Evolutionary conservation across 129 eudicot genomes (phyloP), one percentile per base, ranked within the genome.

Genomic region (Escallonia rubra): DNA sequence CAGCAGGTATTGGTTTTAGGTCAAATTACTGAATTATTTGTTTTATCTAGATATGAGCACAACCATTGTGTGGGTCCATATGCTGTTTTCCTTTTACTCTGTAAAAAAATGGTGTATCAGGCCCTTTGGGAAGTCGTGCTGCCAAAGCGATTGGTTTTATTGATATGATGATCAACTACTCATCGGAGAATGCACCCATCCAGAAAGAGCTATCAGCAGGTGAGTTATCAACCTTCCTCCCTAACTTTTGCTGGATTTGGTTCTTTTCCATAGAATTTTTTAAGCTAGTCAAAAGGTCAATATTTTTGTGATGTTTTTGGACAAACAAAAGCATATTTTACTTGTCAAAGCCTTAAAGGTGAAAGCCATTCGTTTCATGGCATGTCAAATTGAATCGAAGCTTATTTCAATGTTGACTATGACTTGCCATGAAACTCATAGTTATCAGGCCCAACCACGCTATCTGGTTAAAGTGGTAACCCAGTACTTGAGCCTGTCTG

Each of bases 51-150:
- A 23, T 23, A 23, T 23, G 34, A 23, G 34, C 34, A 23, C 34
- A 23, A 23, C 34, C 34, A 23, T 23, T 23, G 34, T 23, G 34
- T 23, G 34, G 34, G 34, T 23, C 34, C 34, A 23, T 23, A 23
- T 23, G 34, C 34, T 23, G 34, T 23, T 23, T 23, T 23, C 34
- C 34, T 23, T 23, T 0, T 23, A 23, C 34, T 23, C 34, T 23
- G 34, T 23, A 23, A 23, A 23, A 23, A 23, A 23, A 23, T 23
- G 34, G 34, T 74, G 16, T 50, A 10, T 8, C 87, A 91, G 97
- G 97, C 53, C 97, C 96, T 69, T 73, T 91, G 14, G 71, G 97
- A 81, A 91, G 97, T 49, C 97, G 97, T 50, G 97, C 97, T 45
- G 74, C 80, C 6, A 75, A 75, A 57, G 80, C 74, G 2, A 75